These are phyloP conservation scores for Wallacemonas collosoma DNA, from an alignment of 208 protist genomes.

Conservation along the genomic window DNA sequence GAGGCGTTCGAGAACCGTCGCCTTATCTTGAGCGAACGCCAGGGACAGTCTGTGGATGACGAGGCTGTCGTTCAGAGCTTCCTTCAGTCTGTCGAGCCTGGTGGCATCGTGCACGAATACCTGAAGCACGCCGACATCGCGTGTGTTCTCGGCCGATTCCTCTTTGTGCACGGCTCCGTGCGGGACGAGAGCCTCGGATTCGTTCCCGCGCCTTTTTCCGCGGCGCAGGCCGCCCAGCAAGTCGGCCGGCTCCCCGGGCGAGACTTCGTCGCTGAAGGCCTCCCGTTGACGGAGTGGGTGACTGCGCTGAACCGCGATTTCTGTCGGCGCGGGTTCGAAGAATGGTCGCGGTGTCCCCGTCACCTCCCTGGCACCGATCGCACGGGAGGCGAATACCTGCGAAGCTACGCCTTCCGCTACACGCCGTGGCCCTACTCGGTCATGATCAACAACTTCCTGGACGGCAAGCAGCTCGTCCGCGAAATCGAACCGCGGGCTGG, in stretches of 20 bases:
- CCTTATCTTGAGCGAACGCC: slow-evolving; percentile 27
- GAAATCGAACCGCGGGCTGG: slow-evolving; percentile 25
- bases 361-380: slow-evolving; percentile 3
- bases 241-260: neutral
- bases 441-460: slow-evolving; percentile 33
- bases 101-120: slow-evolving; percentile 50
- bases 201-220: slow-evolving; percentile 24
- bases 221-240: neutral
- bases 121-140: slow-evolving; percentile 41
- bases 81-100: slow-evolving; percentile 27
- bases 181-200: slow-evolving; percentile 41
- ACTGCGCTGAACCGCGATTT: slow-evolving; percentile 39
- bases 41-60: slow-evolving; percentile 22
- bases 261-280: neutral
- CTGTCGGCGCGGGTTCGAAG: slow-evolving; percentile 30
- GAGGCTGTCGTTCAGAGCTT: slow-evolving; percentile 46
- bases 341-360: slow-evolving; percentile 22
- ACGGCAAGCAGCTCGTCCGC: neutral
- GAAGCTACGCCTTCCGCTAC: slow-evolving; percentile 40
- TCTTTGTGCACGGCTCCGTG: slow-evolving; percentile 69
- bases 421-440: slow-evolving; percentile 32
- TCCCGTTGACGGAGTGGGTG: slow-evolving; percentile 39
- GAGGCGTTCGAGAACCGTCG: slow-evolving; percentile 48
- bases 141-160: slow-evolving; percentile 27
- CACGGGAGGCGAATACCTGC: slow-evolving; percentile 31